Evolutionary conservation across 768 basidiomycete genomes (phyloP), one percentile per base, ranked within the genome.

Genomic region (Artomyces pyxidatus): DNA sequence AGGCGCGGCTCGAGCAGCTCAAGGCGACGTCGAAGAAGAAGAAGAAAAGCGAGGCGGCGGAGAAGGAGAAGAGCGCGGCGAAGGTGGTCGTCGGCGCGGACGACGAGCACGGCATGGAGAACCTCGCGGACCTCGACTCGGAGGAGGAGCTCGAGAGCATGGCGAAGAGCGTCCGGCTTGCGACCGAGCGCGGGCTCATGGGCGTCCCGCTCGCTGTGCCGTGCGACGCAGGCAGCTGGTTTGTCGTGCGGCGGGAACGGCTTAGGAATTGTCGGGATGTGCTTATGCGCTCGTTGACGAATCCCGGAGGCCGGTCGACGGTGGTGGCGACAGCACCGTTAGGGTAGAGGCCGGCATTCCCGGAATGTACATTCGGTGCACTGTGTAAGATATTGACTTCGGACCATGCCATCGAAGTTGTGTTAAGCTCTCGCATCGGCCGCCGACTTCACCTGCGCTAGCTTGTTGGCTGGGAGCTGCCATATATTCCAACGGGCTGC

Each of bases 121-220:
- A 89, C 53, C 65, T 85, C 45, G 85, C 86, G 42, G 83, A 88
- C 49, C 54, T 92, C 54, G 88, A 92, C 62, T 91, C 88, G 4
- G 89, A 92, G 58, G 82, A 80, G 9, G 90, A 93, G 65, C 70
- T 92, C 42, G 90, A 93, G 45, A 76, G 79, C 12, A 71, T 92
- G 22, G 74, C 85, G 25, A 72, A 71, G 48, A 79, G 79, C 9
- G 77, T 89, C 25, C 71, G 76, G 42, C 62, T 63, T 2, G 79
- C 83, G 1, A 71, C 71, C 45, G 71, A 74, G 21, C 77, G 71
- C 53, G 85, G 85, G 2, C 55, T 80, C 22, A 70, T 84, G 37
- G 81, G 76, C 4, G 68, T 76, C 4, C 84, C 85, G 10, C 67
- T 90, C 16, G 89, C 88, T 2, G 76, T 83, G 0, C 82, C 89